Evolutionary conservation across 768 basidiomycete genomes (phyloP).

Genomic region (Rhizopogon salebrosus): DNA sequence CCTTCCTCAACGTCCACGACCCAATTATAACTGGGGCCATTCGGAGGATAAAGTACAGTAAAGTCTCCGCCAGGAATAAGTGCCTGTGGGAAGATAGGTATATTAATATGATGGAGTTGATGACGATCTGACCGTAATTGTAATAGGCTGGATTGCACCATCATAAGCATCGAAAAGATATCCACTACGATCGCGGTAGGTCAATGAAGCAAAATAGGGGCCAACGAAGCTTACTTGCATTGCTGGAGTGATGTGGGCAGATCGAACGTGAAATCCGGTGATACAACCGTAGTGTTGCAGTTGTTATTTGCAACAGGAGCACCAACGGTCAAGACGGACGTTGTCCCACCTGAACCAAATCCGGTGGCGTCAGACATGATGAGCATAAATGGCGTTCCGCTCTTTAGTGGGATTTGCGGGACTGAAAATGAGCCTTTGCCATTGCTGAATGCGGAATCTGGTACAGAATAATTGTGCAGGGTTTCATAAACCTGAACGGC

Average conservation of each 20-base stretch:
- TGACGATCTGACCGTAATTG: constrained; percentile 38
- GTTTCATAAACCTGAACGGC: constrained; percentile 42
- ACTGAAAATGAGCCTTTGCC: constrained; percentile 48
- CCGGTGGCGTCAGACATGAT: constrained; percentile 72
- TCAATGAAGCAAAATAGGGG: constrained; percentile 4
- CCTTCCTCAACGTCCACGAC: constrained; percentile 48
- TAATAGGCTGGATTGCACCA: constrained; percentile 46
- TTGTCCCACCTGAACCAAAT: constrained; percentile 60
- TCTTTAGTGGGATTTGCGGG: constrained; percentile 35
- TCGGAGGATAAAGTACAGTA: constrained; percentile 35
- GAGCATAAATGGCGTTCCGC: constrained; percentile 39
- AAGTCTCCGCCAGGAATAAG: constrained; percentile 60
- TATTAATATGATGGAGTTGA: background rate
- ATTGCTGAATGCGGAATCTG: constrained; percentile 45
- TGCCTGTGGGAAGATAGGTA: constrained; percentile 32
- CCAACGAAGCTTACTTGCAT: constrained; percentile 43
- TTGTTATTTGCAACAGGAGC: constrained; percentile 30
- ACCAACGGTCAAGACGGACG: constrained; percentile 43
- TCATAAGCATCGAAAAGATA: constrained; percentile 41
- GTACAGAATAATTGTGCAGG: constrained; percentile 51
- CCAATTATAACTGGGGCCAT: constrained; percentile 42
- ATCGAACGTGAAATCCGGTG: constrained; percentile 41
- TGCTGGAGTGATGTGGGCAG: constrained; percentile 51
- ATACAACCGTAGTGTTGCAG: constrained; percentile 47
- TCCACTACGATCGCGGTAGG: constrained; percentile 26